These are phyloP conservation scores for Zygosaccharomyces rouxii DNA, from an alignment of 805 yeast species.

Conservation along the genomic window DNA sequence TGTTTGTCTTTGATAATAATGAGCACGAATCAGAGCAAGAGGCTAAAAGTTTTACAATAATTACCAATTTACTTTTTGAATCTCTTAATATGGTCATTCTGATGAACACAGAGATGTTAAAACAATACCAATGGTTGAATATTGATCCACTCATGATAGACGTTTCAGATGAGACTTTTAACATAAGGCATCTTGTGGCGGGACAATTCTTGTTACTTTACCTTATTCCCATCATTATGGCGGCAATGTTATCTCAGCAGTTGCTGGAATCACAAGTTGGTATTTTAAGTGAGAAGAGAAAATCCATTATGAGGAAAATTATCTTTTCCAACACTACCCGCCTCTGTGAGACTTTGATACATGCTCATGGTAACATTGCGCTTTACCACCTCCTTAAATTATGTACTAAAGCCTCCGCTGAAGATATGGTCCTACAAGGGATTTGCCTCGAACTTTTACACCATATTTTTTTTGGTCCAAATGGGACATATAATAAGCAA, in stretches of 20 bases:
- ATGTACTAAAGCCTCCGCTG: slow-evolving; percentile 31
- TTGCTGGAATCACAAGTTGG: slow-evolving; percentile 8
- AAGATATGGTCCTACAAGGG: slow-evolving; percentile 36
- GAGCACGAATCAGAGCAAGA: slow-evolving; percentile 4
- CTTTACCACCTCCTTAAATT: slow-evolving; percentile 37
- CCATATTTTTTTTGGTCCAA: slow-evolving; percentile 27
- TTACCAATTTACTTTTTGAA: slow-evolving; percentile 13
- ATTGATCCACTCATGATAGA: slow-evolving; percentile 14
- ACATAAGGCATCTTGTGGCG: slow-evolving; percentile 20
- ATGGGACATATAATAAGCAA: slow-evolving; percentile 7
- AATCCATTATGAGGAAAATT: slow-evolving; percentile 18
- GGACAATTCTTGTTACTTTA: slow-evolving; percentile 23
- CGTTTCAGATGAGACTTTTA: slow-evolving; percentile 4
- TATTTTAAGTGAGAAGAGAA: slow-evolving; percentile 16
- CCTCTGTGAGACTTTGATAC: slow-evolving; percentile 35
- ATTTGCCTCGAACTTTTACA: slow-evolving; percentile 30
- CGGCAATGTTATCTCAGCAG: slow-evolving; percentile 21
- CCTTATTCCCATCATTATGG: slow-evolving; percentile 22
- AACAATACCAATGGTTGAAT: slow-evolving; percentile 15
- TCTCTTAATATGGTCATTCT: slow-evolving; percentile 16
- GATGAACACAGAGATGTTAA: slow-evolving; percentile 16
- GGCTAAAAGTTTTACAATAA: slow-evolving; percentile 8
- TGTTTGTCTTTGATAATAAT: slow-evolving; percentile 25
- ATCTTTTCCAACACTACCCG: slow-evolving; percentile 23
- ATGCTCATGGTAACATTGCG: slow-evolving; percentile 37